Base-by-base conservation (phyloP, 345 rosid species). In the Nephelium lappaceum region DNA sequence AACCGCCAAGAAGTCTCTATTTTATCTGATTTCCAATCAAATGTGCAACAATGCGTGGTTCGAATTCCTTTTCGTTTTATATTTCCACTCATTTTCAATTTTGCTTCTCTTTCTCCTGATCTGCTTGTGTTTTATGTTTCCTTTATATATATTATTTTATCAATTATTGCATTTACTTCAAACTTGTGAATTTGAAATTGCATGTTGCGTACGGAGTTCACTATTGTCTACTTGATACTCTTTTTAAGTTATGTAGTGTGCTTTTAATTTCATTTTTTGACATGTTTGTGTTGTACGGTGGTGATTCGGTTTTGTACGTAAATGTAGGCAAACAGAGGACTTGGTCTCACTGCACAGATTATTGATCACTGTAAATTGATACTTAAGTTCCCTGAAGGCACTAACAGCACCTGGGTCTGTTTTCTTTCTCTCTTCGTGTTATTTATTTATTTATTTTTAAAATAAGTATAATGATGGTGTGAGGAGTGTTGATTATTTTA, bases 361-460 rank as follows among this genome's bases (percentile, higher is more conserved):
- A 80, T 85, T 23, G 97, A 94, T 79, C 97, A 91, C 60, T 96
- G 99, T 85, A 90, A 90, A 64, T 79, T 96, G 83, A 82, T 84
- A 75, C 96, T 96, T 49, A 92, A 91, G 89, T 96, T 96, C 79
- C 99, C 99, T 42, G 68, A 84, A 77, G 97, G 97, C 87, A 96
- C 97, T 63, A 94, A 96, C 84, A 96, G 99, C 86, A 90, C 97
- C 71, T 94, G 98, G 99, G 98, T 96, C 53, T 69, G 85, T 69
- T 78, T 74, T 74, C 38, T 24, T 73, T 80, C 65, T 62, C 69
- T 69, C 55, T 70, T 24, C 73, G 25, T 38, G 45, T 21, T 25
- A 19, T 27, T 76, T 36, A n/a, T n/a, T n/a, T n/a, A n/a, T n/a
- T n/a, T n/a, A n/a, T 36, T 25, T 15, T 69, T 66, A 38, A 12